Base-by-base conservation (phyloP, 177 flowering plant species). In the Vitis hybrid region DNA sequence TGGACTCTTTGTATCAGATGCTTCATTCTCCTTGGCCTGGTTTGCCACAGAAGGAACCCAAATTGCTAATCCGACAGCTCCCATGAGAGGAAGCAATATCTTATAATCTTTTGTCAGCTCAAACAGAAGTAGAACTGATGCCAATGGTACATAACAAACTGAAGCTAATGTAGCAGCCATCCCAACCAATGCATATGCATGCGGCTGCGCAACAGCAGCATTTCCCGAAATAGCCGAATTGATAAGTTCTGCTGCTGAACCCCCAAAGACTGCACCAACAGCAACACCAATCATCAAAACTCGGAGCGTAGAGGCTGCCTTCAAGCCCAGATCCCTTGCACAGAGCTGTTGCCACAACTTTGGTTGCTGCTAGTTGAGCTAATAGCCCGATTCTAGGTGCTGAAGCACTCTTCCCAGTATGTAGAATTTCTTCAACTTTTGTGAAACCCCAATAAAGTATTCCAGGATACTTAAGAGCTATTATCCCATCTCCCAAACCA, bases 131-230 rank as follows among this genome's bases (percentile, higher is more conserved):
- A 96, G 80, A 71, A 96, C 97, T 62, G 99, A 96, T 67, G 99
- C 91, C 86, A 96, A 82, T 41, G 99, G 99, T 17, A 96, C 99
- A 54, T 94, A 90, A 82, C 99, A 96, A 66, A 87, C 91, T 60
- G 99, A 96, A 73, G 99, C 99, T 74, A 96, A 78, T 54, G 99
- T 96, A 76, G 99, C 99, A 79, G 99, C 99, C 99, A 96, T 96
- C 35, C 99, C 99, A 73, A 95, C 99, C 88, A 95, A 74, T 27
- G 99, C 99, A 85, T 96, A 96, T 55, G 99, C 98, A 69, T 93
- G 99, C 54, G 98, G 98, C 76, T 92, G 91, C 21, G 98, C 98
- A 77, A 96, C 84, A 84, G 98, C 91, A 73, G 96, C 85, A 86
- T 92, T 92, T 79, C 99, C 98, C 13, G 99, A 97, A 81, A 93